These are phyloP conservation scores for Mycena belliarum DNA, from an alignment of 768 basidiomycete species.

Conservation along the genomic window DNA sequence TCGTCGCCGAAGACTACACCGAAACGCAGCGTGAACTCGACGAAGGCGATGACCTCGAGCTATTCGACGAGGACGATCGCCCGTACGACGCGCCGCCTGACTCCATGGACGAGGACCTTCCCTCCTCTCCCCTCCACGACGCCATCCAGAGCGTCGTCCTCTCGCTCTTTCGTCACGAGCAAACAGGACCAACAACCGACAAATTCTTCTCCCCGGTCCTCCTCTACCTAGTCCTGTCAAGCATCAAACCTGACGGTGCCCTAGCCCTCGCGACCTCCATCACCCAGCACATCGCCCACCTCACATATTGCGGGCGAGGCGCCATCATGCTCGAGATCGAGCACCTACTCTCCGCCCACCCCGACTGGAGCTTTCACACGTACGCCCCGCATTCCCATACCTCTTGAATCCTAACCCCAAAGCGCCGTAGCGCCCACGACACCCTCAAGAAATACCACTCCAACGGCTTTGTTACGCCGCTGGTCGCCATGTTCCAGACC, in stretches of 20 bases:
- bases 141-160: slow-evolving; percentile 1
- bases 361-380: background rate
- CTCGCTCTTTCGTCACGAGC: background rate
- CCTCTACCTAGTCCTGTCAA: slow-evolving; percentile 5
- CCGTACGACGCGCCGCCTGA: background rate
- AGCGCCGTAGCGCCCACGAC: background rate
- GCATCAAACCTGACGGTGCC: background rate
- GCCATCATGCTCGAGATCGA: slow-evolving; percentile 10
- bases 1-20: too few species aligned
- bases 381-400: background rate
- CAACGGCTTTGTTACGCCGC: background rate
- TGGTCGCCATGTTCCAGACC: slow-evolving; percentile 3
- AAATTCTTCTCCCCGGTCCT: slow-evolving; percentile 1
- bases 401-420: slow-evolving; percentile 2
- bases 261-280: background rate
- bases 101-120: background rate
- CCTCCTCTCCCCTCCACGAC: background rate
- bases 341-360: too few species aligned
- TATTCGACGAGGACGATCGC: background rate
- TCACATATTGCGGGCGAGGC: background rate
- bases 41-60: background rate
- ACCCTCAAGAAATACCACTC: slow-evolving; percentile 2
- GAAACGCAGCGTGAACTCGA: background rate
- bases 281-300: background rate
- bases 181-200: background rate